Evolutionary conservation across 1,284 basidiomycete genomes (phyloP).

Genomic region (Phylloboletellus chloephorus): DNA sequence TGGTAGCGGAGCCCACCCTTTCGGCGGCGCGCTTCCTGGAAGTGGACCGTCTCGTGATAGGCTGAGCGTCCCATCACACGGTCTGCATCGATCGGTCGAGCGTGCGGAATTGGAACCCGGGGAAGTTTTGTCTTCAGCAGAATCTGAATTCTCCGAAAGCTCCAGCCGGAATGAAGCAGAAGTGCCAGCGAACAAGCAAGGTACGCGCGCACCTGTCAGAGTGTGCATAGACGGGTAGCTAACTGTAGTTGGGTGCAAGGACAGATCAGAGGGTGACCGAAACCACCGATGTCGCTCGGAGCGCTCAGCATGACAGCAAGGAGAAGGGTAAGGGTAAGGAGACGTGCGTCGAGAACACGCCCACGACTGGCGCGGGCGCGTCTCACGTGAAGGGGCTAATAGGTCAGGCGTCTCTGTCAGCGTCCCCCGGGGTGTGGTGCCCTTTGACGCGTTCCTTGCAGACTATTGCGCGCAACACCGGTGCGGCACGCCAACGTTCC

Average conservation of each 20-base stretch:
- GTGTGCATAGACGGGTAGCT: background rate
- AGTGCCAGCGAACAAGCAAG: conserved; percentile 4
- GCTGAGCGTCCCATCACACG: background rate
- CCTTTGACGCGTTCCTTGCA: conserved; percentile 8
- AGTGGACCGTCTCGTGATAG: conserved; percentile 8
- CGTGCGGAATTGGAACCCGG: conserved; percentile 22
- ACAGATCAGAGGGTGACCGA: background rate
- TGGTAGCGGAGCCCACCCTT: background rate
- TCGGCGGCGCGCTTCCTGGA: background rate
- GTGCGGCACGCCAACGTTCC: conserved; percentile 31
- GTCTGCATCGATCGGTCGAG: background rate
- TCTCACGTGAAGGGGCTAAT: conserved; percentile 28
- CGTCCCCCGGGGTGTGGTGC: background rate
- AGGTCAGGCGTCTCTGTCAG: conserved; percentile 17
- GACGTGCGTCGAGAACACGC: background rate
- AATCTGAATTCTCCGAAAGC: conserved; percentile 26
- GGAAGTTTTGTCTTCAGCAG: conserved; percentile 24
- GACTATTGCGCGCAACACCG: conserved; percentile 32
- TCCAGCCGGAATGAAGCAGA: conserved; percentile 20
- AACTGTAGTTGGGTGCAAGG: background rate
- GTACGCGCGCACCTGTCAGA: conserved; percentile 5
- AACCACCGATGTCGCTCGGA: background rate
- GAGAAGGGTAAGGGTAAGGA: conserved; percentile 13
- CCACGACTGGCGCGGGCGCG: background rate
- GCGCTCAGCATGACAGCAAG: background rate